Percentiles rank a stretch among this genome's conserved stretches.
Conservation (phyloP, 1,139 yeast species). For the Zygotorulaspora mrakii region DNA sequence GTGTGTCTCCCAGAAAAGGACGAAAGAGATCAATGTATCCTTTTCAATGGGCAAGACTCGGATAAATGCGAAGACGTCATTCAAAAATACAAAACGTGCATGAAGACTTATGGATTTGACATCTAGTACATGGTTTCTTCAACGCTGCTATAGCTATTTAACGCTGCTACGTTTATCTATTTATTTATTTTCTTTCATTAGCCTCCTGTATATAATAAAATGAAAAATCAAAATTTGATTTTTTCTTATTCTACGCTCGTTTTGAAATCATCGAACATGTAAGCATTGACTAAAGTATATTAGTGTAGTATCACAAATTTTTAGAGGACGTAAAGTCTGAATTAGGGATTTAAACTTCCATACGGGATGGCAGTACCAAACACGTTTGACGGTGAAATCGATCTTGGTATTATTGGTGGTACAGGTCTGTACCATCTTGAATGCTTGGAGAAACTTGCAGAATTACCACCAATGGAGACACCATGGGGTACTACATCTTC, state of each 20-base stretch:
- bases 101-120: conserved; percentile 86
- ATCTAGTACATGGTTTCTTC: conserved; percentile 29
- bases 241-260: neutral
- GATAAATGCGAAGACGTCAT: conserved; percentile 77
- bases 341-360: too few species aligned
- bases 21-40: conserved; percentile 78
- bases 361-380: neutral
- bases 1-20: conserved; percentile 88
- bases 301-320: neutral
- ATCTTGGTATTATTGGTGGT: conserved; percentile 90
- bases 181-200: too few species aligned
- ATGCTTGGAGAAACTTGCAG: conserved; percentile 79
- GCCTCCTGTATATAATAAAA: conserved; percentile 1
- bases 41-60: conserved; percentile 77
- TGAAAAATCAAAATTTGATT: too few species aligned
- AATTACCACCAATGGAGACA: conserved; percentile 69
- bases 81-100: conserved; percentile 71
- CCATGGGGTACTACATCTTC: conserved; percentile 99
- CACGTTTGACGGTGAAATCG: conserved; percentile 54
- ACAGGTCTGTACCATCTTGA: conserved; percentile 93
- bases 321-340: neutral
- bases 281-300: neutral
- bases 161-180: too few species aligned
- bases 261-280: neutral
- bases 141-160: neutral